phyloP scores from a whole-genome alignment of 2,329 filamentous ascomycete genomes.

The Cadophora sp. region DNA sequence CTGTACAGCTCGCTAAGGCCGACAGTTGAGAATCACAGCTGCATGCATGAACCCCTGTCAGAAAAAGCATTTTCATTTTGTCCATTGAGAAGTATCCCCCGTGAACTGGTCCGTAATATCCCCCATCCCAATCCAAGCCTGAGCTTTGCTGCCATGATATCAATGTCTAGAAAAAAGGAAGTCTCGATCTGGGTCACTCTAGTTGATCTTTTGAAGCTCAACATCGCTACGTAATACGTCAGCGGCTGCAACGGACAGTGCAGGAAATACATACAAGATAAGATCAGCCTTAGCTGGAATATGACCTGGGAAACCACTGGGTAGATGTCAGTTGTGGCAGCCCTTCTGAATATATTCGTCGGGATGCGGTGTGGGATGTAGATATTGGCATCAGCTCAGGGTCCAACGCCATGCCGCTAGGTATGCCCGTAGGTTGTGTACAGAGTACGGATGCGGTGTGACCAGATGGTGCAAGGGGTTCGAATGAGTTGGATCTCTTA shows the following conservation, averaged over 20 bases:
- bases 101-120: conserved; percentile 15
- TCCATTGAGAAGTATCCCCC: conserved; percentile 1
- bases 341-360: conserved; percentile 7
- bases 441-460: background rate
- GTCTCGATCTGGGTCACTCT: conserved; percentile 31
- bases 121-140: conserved; percentile 21
- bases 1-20: conserved; percentile 1
- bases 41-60: conserved; percentile 11
- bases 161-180: conserved; percentile 25
- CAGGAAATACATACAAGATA: conserved; percentile 73
- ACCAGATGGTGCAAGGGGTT: background rate
- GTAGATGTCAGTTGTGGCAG: conserved; percentile 25
- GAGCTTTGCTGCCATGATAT: conserved; percentile 27
- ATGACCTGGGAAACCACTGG: conserved; percentile 77
- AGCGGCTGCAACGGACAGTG: conserved; percentile 22
- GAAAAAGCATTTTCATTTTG: conserved; percentile 15
- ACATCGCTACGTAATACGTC: conserved; percentile 61
- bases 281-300: conserved; percentile 79
- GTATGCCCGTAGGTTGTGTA: conserved; percentile 7
- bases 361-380: conserved; percentile 1
- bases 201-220: conserved; percentile 69
- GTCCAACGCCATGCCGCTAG: conserved; percentile 15
- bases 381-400: conserved; percentile 6
- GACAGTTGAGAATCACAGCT: background rate
- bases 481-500: conserved; percentile 47